These are phyloP conservation scores for Balakata baccata DNA, from an alignment of 345 rosid species.

Conservation along the genomic window DNA sequence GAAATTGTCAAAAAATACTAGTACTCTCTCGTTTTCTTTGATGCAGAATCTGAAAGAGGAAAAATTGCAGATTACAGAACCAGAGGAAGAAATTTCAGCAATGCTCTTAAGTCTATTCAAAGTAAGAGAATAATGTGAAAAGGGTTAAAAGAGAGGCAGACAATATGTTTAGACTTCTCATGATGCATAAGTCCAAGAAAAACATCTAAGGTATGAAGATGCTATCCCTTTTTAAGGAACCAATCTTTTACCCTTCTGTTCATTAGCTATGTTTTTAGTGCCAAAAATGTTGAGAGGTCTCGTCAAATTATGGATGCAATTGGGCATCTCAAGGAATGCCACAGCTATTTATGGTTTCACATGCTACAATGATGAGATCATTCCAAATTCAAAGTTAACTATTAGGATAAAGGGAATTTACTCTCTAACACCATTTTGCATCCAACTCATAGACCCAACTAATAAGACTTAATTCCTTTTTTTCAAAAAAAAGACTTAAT, in stretches of 20 bases:
- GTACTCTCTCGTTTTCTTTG: constrained; percentile 19
- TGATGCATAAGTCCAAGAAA: neutral
- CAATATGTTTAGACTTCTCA: neutral
- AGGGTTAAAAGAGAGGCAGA: neutral
- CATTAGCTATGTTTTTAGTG: neutral
- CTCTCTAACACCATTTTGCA: no score
- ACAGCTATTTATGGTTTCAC: no score
- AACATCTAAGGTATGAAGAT: constrained; percentile 2
- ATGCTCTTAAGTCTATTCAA: constrained; percentile 2
- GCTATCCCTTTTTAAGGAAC: neutral
- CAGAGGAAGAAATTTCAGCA: neutral
- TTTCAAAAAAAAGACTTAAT: no score
- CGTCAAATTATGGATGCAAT: neutral
- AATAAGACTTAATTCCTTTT: no score
- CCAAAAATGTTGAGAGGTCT: no score
- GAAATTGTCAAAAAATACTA: constrained; percentile 26
- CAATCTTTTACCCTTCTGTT: neutral
- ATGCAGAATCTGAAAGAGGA: constrained; percentile 16
- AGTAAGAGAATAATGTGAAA: neutral
- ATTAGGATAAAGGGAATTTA: no score
- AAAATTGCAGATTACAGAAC: neutral
- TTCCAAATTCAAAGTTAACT: no score
- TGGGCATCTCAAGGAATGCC: neutral
- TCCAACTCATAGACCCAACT: no score
- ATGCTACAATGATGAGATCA: no score